phyloP scores from a whole-genome alignment of 2,329 filamentous ascomycete genomes.

The Raffaelea arxii region DNA sequence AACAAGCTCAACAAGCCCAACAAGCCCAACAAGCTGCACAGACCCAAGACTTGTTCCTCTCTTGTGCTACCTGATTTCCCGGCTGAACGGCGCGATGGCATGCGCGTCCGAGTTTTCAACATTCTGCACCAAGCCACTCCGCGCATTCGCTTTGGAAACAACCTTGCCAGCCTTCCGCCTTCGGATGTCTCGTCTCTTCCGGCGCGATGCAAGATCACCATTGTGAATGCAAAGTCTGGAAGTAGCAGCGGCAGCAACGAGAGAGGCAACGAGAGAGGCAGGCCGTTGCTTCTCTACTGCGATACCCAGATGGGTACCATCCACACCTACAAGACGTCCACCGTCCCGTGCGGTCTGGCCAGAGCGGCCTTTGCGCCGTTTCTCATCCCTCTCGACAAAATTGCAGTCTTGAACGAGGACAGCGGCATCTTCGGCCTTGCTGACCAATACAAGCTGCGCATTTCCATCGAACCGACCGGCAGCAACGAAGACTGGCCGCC shows the following conservation, averaged over 20 bases:
- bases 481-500: conserved; percentile 45
- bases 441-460: conserved; percentile 37
- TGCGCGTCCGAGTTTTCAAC: conserved; percentile 44
- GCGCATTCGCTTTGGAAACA: conserved; percentile 23
- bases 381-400: conserved; percentile 40
- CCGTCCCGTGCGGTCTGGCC: conserved; percentile 34
- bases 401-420: conserved; percentile 38
- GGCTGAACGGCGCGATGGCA: conserved; percentile 16
- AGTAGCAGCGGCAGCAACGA: no score
- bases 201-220: conserved; percentile 33
- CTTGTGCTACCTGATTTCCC: conserved; percentile 14
- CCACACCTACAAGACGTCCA: conserved; percentile 37
- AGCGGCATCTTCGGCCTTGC: conserved; percentile 37
- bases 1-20: conserved; percentile 2
- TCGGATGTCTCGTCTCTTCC: conserved; percentile 24
- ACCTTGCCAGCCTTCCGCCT: conserved; percentile 24
- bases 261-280: no score
- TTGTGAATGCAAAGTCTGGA: conserved; percentile 26
- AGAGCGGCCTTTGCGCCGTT: conserved; percentile 42
- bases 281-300: conserved; percentile 37
- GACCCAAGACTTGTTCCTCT: background rate
- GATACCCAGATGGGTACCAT: conserved; percentile 45
- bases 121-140: conserved; percentile 39
- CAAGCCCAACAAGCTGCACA: background rate
- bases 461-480: conserved; percentile 43